Evolutionary conservation across 352 stramenopile genomes (phyloP).

Genomic region (Globisporangium viniferum): DNA sequence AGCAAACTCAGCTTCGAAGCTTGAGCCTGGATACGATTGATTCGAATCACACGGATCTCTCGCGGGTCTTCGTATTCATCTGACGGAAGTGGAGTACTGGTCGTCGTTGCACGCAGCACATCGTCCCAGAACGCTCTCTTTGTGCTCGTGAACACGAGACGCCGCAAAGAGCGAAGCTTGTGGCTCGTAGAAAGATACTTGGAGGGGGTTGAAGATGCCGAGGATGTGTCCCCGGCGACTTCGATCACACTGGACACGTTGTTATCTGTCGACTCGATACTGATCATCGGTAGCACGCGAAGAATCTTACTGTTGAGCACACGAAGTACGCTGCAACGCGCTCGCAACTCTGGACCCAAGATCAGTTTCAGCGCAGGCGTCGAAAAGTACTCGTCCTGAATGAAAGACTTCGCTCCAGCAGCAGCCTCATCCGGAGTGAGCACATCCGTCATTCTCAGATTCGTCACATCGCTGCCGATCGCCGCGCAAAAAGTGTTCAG

Average conservation of each 20-base stretch:
- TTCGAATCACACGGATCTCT: conserved; percentile 96
- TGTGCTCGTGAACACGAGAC: conserved; percentile 87
- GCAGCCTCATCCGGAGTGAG: conserved; percentile 33
- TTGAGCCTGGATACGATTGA: conserved; percentile 96
- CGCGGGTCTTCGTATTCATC: conserved; percentile 99
- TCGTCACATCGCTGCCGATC: conserved; percentile 80
- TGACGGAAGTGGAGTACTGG: conserved; percentile 94
- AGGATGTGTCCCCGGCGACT: conserved; percentile 23
- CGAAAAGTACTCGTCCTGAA: conserved; percentile 73
- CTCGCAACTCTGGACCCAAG: conserved; percentile 77
- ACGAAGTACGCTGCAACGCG: conserved; percentile 88
- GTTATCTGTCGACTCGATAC: conserved; percentile 58
- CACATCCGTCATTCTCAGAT: conserved; percentile 69
- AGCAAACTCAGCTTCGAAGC: conserved; percentile 84
- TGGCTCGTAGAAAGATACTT: conserved; percentile 62
- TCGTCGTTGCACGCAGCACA: conserved; percentile 94
- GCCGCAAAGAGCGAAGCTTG: conserved; percentile 70
- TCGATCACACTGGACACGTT: conserved; percentile 42
- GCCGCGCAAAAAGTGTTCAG: conserved; percentile 80
- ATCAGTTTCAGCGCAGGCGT: conserved; percentile 60
- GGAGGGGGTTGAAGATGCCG: conserved; percentile 2
- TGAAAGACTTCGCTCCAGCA: conserved; percentile 25
- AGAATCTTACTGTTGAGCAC: conserved; percentile 91
- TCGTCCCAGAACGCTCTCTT: conserved; percentile 94
- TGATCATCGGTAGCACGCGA: conserved; percentile 80